Base-by-base conservation (phyloP, 2,329 filamentous ascomycete genomes). In the Pseudogymnoascus sp. region DNA sequence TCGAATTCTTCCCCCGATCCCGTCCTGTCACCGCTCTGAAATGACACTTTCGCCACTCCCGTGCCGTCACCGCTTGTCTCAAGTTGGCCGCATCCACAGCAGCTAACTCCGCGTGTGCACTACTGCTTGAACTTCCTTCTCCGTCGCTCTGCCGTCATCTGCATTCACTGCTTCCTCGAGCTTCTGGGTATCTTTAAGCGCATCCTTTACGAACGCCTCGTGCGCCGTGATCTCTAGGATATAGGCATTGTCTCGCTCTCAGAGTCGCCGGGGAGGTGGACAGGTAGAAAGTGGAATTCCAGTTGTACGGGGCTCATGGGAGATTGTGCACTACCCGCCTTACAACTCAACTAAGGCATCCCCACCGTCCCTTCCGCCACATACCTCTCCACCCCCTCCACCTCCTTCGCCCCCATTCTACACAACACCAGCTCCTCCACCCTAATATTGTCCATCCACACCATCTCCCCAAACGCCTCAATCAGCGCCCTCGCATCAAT, bases 371-470 rank as follows among this genome's bases (percentile, higher is more conserved):
- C 69, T 50, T 70, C 71, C 10, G 69, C 68, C 12, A 66, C 66
- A 68, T 73, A 73, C 33, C 65, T 67, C 63, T 71, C 68, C 12
- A 69, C 65, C 8, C 37, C 62, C 59, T 66, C 65, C 38, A 64
- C 67, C 23, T 60, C 44, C 59, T 64, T 85, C 8, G 91, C 91
- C 0, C 92, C 91, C 92, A 97, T 96, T 71, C 84, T 86, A 72
- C 91, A 97, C 38, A 97, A 86, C 59, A 87, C 86, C 42, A 97
- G 76, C 64, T 79, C 83, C 63, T 91, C 84, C n/a, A 96, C 72
- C 14, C 78, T 77, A 23, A 93, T 77, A 60, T 84, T 76, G 62
- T 84, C 78, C 68, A 89, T 85, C 91, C 92, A 97, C 0, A 85
- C 74, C 67, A 86, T 85, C 37, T 85, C 83, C 35, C 80, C 79